A percentile compares a stretch with the other conserved stretches of the same genome.
These are phyloP conservation scores for Boeremia exigua DNA, from an alignment of 2,329 filamentous ascomycete genomes.

Conservation along the genomic window DNA sequence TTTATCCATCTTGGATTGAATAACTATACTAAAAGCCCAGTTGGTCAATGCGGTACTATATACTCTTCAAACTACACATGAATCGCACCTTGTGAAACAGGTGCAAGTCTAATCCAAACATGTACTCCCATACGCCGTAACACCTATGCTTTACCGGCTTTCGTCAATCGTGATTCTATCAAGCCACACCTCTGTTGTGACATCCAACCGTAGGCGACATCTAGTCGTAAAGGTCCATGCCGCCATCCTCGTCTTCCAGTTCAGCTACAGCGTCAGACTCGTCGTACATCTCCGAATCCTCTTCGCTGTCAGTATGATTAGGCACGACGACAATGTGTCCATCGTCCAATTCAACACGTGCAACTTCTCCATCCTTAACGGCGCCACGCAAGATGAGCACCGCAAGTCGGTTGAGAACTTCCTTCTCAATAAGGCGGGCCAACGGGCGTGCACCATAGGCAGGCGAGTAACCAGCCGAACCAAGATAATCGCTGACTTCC, in stretches of 20 bases:
- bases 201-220: background rate
- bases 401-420: constrained; percentile 91
- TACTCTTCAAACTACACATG: background rate
- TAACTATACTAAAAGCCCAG: no score
- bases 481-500: constrained; percentile 92
- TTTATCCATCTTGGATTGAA: no score
- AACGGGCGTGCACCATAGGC: constrained; percentile 93
- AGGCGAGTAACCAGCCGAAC: constrained; percentile 88
- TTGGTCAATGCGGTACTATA: no score
- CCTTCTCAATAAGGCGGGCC: constrained; percentile 90
- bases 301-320: constrained; percentile 77
- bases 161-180: no score
- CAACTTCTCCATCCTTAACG: constrained; percentile 84
- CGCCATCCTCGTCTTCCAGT: constrained; percentile 57
- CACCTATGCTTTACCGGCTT: constrained; percentile 17
- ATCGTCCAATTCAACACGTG: constrained; percentile 77
- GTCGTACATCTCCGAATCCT: constrained; percentile 76
- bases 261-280: constrained; percentile 79
- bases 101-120: background rate
- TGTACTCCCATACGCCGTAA: constrained; percentile 9
- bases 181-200: no score
- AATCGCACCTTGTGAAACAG: constrained; percentile 7
- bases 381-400: constrained; percentile 87
- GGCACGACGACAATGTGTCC: constrained; percentile 81
- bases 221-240: constrained; percentile 73